Evolutionary conservation across 306 rosid genomes (phyloP), one percentile per base, ranked within the genome.

Genomic region (Corylus americana): DNA sequence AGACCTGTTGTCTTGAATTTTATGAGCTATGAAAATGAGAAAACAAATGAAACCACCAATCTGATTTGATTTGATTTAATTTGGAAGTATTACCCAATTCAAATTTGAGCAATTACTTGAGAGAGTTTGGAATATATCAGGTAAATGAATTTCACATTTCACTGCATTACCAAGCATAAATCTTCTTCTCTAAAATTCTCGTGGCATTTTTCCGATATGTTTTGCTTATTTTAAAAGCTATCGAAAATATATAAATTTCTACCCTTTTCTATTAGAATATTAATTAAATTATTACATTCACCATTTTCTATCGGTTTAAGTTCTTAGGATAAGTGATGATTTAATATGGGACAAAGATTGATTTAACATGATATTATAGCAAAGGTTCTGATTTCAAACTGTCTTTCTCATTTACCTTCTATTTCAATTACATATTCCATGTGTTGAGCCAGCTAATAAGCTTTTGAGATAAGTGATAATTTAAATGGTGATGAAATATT

Each of bases 241-340:
- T 18, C 5, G 27, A 67, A 39, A 61, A 18, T 59, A 77, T 45
- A 81, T 49, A 49, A 58, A 50, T 22, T 42, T 81, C 44, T 39
- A 11, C 70, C 63, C 9, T 71, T 42, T 42, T 42, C 45, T 42
- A 7, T 5, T 42, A 42, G 45, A 39, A 42, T 42, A 42, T 42
- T 42, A 42, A 42, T 42, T 42, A 42, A 42, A 42, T 42, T 1
- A 6, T 42, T 42, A 42, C 6, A 42, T 42, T 42, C 8, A 42
- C 1, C 0, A 42, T 42, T 42, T 42, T 6, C 7, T 42, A 42
- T 42, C 0, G 6, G 45, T 42, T 42, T 42, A 42, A 42, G 45
- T 6, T 42, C 1, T 42, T 42, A 42, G 1, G 8, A 42, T 42
- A 39, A 39, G 44, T 39, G 4, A 5, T 39, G 44, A 39, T 39